Evolutionary conservation across 352 stramenopile genomes (phyloP), one percentile per base, ranked within the genome.

Genomic region (Thraustochytrium striatum): DNA sequence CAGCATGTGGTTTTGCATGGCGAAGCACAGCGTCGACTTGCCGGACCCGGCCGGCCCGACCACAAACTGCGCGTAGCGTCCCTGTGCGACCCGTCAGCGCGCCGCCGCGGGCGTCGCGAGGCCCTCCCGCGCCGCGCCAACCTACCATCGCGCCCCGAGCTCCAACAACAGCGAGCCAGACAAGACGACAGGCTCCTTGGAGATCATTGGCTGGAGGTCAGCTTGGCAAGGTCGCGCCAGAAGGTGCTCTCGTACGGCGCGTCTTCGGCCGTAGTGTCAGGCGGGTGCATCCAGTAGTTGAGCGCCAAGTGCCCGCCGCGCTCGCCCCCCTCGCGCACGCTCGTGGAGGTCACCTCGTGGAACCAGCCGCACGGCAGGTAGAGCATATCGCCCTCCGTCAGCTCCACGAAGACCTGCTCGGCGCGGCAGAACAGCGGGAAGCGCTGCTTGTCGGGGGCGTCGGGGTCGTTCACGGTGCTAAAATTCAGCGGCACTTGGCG

Each of bases 351-450:
- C 9, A 98, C 95, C 80, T 98, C 92, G 83, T 99, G 95, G 84
- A 98, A 98, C 95, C 95, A 99, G 8, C 92, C 95, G 16, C 94
- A 93, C 43, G 95, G 95, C 28, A 99, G 86, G 78, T 97, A 99
- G 13, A 99, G 85, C 85, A 97, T 97, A 57, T 98, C 87, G n/a
- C 94, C 95, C 25, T 86, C 90, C 41, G 89, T 80, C 30, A 98
- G 72, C 47, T 95, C 87, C 55, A 86, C 83, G 7, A 69, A 41
- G 19, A 69, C 16, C 5, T 30, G 69, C 0, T 21, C 43, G 2
- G 69, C 69, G 13, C 57, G 30, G n/a, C 13, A 3, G 36, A 69
- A 79, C 3, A 79, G 69, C 38, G 69, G 69, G 30, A 69, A 79
- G 16, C 30, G 32, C 32, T 38, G 7, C 21, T 11, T 3, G 50